Percentiles rank a stretch among this genome's conserved stretches.
phyloP scores from a whole-genome alignment of 805 yeast genomes.

The Vanderwaltozyma polyspora region DNA sequence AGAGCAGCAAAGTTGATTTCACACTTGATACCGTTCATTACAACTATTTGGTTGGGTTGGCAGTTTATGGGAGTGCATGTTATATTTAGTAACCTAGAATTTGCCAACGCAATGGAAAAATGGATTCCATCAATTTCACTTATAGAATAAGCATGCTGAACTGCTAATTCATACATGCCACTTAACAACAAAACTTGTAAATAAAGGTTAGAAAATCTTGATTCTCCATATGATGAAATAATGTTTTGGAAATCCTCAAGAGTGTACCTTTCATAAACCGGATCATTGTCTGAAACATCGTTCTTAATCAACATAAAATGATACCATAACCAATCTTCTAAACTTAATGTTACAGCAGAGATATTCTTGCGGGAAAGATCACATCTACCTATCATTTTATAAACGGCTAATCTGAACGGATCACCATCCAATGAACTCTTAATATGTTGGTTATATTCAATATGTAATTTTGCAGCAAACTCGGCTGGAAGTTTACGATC shows the following conservation, averaged over 20 bases:
- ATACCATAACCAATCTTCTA: conserved; percentile 96
- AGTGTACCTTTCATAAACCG: conserved; percentile 60
- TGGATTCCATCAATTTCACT: conserved; percentile 85
- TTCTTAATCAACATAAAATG: conserved; percentile 71
- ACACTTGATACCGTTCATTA: conserved; percentile 26
- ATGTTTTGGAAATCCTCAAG: conserved; percentile 63
- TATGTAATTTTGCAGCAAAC: conserved; percentile 53
- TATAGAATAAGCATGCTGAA: conserved; percentile 40
- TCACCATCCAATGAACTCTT: conserved; percentile 60
- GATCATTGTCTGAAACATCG: conserved; percentile 34
- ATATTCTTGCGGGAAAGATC: conserved; percentile 55
- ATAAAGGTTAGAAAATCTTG: conserved; percentile 60
- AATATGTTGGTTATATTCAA: conserved; percentile 79
- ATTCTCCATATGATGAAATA: conserved; percentile 60
- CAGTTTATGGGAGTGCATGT: conserved; percentile 14
- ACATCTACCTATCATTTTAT: conserved; percentile 88
- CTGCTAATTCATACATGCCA: conserved; percentile 76
- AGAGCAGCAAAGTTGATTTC: conserved; percentile 44
- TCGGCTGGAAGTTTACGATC: conserved; percentile 52
- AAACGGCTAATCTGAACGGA: conserved; percentile 83
- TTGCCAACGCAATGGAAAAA: conserved; percentile 68
- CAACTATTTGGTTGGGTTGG: conserved; percentile 21
- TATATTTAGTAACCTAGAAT: conserved; percentile 47
- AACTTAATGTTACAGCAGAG: conserved; percentile 60
- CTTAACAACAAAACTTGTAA: conserved; percentile 60